Conservation (phyloP, 1,139 yeast species). For the Pichia sp. region DNA sequence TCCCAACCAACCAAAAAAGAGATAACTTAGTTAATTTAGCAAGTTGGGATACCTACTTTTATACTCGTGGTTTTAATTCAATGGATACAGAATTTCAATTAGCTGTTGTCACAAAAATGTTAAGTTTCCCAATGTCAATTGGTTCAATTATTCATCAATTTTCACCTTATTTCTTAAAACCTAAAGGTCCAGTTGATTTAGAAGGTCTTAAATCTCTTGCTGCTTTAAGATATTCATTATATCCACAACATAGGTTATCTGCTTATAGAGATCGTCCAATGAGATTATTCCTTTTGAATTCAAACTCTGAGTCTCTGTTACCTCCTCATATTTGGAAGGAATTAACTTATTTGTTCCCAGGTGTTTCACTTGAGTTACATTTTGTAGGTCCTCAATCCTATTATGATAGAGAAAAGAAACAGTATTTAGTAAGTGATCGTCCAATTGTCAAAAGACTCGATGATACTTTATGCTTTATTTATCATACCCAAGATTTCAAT, state of each 20-base stretch:
- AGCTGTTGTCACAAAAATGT: slow-evolving; percentile 91
- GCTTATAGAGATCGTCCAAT: slow-evolving; percentile 79
- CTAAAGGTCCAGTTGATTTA: slow-evolving; percentile 80
- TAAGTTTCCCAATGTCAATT: slow-evolving; percentile 87
- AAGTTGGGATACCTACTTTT: slow-evolving; percentile 89
- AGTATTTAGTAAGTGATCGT: slow-evolving; percentile 45
- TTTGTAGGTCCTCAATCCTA: slow-evolving; percentile 91
- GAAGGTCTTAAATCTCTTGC: slow-evolving; percentile 93
- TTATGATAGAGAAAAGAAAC: slow-evolving; percentile 58
- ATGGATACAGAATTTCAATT: slow-evolving; percentile 96
- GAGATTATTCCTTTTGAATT: slow-evolving; percentile 83
- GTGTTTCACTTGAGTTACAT: slow-evolving; percentile 74
- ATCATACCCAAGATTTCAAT: slow-evolving; percentile 88
- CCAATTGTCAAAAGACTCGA: slow-evolving; percentile 73
- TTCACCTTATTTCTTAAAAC: slow-evolving; percentile 75
- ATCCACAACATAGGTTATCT: slow-evolving; percentile 58
- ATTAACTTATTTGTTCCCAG: slow-evolving; percentile 78
- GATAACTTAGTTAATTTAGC: slow-evolving; percentile 75
- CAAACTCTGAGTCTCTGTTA: slow-evolving; percentile 87
- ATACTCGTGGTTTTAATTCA: slow-evolving; percentile 87
- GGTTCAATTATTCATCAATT: slow-evolving; percentile 76
- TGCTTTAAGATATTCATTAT: slow-evolving; percentile 82
- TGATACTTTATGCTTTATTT: slow-evolving; percentile 65
- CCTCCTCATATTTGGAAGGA: slow-evolving; percentile 98
- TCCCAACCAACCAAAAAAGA: slow-evolving; percentile 73